Percentiles rank a stretch among this genome's conserved stretches.
These are phyloP conservation scores for Carnegiea gigantea DNA, from an alignment of 179 eudicot species.

Conservation along the genomic window DNA sequence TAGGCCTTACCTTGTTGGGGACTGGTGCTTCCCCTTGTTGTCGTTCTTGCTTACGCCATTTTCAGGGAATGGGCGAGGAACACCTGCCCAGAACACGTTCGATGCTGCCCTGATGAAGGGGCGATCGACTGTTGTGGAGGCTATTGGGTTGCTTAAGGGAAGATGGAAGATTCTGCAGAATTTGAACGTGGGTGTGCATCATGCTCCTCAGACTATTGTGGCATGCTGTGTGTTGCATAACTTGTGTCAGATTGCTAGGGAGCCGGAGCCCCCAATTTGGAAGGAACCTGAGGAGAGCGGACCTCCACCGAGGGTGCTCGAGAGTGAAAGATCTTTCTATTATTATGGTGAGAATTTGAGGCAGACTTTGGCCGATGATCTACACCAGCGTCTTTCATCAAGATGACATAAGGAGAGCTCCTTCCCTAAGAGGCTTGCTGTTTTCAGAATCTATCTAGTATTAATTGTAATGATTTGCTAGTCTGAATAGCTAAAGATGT, in stretches of 20 bases:
- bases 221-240: constrained; percentile 98
- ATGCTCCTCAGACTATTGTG: constrained; percentile 94
- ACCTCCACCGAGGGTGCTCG: constrained; percentile 64
- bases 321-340: constrained; percentile 63
- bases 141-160: constrained; percentile 80
- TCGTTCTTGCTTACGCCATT: constrained; percentile 85
- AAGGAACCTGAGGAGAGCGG: constrained; percentile 84
- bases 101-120: constrained; percentile 80
- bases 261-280: constrained; percentile 84
- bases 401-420: constrained; percentile 37
- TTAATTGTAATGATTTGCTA: constrained; percentile 12
- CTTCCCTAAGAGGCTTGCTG: constrained; percentile 18
- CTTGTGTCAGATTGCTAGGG: constrained; percentile 89
- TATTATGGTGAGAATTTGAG: constrained; percentile 77
- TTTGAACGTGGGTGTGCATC: constrained; percentile 80
- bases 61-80: constrained; percentile 46
- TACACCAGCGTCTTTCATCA: constrained; percentile 69
- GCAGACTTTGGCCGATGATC: constrained; percentile 90
- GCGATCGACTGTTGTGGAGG: constrained; percentile 67
- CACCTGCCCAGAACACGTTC: constrained; percentile 69
- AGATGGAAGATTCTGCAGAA: constrained; percentile 96
- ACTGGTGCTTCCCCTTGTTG: constrained; percentile 76
- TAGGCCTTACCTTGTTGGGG: constrained; percentile 87
- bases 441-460: neutral
- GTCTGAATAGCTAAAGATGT: neutral